Conservation (phyloP, 129 eudicot species). For the Tagetes erecta region DNA sequence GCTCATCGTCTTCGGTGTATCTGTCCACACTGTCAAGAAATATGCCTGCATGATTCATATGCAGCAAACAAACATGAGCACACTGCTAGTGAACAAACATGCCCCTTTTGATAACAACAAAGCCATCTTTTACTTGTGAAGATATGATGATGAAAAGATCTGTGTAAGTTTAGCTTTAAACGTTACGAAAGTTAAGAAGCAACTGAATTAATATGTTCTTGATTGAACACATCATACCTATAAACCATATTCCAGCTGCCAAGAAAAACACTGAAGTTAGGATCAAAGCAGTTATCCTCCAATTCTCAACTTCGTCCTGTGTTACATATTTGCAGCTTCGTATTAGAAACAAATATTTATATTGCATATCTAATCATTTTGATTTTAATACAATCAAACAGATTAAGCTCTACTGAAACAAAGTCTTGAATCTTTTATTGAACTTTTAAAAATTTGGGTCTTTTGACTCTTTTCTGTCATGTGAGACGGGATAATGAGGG, state of each 20-base stretch:
- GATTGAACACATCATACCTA: conserved; percentile 40
- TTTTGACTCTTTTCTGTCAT: not conserved
- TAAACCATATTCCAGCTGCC: conserved; percentile 71
- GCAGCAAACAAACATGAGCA: not conserved
- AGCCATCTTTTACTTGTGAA: not conserved
- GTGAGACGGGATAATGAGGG: not conserved
- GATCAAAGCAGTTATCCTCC: conserved; percentile 67
- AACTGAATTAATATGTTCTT: not conserved
- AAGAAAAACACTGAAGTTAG: conserved; percentile 63
- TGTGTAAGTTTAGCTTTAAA: not conserved
- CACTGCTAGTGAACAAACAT: not conserved
- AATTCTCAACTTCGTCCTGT: conserved; percentile 72
- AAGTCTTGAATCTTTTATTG: not conserved
- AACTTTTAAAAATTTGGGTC: not conserved
- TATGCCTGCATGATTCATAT: conserved; percentile 52
- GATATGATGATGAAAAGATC: not conserved
- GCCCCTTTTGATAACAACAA: not conserved
- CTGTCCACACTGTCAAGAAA: conserved; percentile 71
- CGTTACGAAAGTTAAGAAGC: no score
- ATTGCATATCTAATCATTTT: not conserved
- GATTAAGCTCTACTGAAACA: conserved; percentile 2
- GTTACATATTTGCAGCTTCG: conserved; percentile 4
- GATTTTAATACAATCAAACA: not conserved
- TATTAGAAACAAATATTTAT: not conserved
- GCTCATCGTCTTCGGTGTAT: conserved; percentile 55